phyloP scores from a whole-genome alignment of 2,329 filamentous ascomycete genomes.

The Ophiostoma piceae region DNA sequence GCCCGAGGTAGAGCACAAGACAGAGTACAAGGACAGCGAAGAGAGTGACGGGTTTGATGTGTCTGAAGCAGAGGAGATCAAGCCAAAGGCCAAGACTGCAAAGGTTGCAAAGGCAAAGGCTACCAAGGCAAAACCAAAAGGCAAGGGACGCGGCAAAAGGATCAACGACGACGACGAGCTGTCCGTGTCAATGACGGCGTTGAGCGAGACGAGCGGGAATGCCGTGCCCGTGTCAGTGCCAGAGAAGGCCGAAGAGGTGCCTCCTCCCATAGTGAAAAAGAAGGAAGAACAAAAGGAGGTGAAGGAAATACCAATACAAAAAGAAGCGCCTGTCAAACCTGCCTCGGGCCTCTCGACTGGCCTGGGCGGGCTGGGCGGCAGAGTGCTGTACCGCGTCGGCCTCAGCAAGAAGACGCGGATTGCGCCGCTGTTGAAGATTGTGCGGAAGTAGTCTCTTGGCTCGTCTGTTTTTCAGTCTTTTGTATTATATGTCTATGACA shows the following conservation, averaged over 20 bases:
- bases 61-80: background rate
- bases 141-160: conserved; percentile 5
- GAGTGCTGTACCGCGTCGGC: conserved; percentile 47
- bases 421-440: conserved; percentile 47
- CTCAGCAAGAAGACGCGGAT: conserved; percentile 48
- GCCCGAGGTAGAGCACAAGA: background rate
- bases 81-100: background rate
- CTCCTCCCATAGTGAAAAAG: background rate
- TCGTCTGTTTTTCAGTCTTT: background rate
- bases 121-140: background rate
- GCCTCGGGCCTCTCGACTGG: background rate
- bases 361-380: conserved; percentile 27
- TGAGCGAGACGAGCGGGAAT: conserved; percentile 20
- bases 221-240: background rate
- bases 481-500: background rate
- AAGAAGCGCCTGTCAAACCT: background rate
- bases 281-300: too few species aligned
- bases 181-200: background rate
- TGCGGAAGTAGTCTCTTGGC: conserved; percentile 36
- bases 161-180: conserved; percentile 14
- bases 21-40: background rate
- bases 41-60: background rate
- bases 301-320: background rate
- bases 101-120: background rate
- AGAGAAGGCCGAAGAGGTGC: conserved; percentile 12